Conservation (phyloP, 805 yeast genomes). For the Candida pseudoglaebosa region DNA sequence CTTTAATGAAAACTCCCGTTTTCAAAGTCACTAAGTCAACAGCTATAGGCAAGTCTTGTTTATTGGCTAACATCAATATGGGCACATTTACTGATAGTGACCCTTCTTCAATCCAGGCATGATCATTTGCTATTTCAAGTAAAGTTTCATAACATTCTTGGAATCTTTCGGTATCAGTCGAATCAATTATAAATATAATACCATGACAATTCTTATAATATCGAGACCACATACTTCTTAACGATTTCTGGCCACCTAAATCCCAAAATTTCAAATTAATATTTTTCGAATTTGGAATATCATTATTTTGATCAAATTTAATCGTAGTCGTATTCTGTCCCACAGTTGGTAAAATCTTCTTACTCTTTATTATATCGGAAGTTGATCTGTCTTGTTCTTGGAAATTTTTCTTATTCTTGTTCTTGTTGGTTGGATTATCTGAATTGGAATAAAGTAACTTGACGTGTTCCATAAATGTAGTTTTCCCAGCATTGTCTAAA, state of each 20-base stretch:
- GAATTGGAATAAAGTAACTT: slow-evolving; percentile 28
- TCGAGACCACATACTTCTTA: slow-evolving; percentile 81
- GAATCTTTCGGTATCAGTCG: slow-evolving; percentile 77
- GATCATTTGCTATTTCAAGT: slow-evolving; percentile 40
- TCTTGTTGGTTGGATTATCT: slow-evolving; percentile 8
- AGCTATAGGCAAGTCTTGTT: slow-evolving; percentile 67
- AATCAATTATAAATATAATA: slow-evolving; percentile 86
- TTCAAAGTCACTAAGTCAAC: slow-evolving; percentile 53
- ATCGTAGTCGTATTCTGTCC: slow-evolving; percentile 75
- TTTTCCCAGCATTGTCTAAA: slow-evolving; percentile 93
- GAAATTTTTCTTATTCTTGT: slow-evolving; percentile 10
- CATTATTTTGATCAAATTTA: slow-evolving; percentile 37
- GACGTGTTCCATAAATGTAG: slow-evolving; percentile 44
- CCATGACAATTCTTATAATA: slow-evolving; percentile 88
- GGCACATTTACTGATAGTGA: slow-evolving; percentile 60
- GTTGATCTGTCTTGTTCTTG: slow-evolving; percentile 14
- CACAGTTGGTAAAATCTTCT: slow-evolving; percentile 82
- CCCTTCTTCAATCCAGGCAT: slow-evolving; percentile 33
- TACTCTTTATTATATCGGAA: slow-evolving; percentile 32
- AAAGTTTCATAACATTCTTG: slow-evolving; percentile 76
- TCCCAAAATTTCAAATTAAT: slow-evolving; percentile 85
- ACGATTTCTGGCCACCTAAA: slow-evolving; percentile 89
- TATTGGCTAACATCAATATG: slow-evolving; percentile 89
- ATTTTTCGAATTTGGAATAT: slow-evolving; percentile 33
- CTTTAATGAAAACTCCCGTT: slow-evolving; percentile 79